Evolutionary conservation across 106 monocot species (phyloP), one percentile per base, ranked within the genome.

Genomic region (Ottelia alismoides): DNA sequence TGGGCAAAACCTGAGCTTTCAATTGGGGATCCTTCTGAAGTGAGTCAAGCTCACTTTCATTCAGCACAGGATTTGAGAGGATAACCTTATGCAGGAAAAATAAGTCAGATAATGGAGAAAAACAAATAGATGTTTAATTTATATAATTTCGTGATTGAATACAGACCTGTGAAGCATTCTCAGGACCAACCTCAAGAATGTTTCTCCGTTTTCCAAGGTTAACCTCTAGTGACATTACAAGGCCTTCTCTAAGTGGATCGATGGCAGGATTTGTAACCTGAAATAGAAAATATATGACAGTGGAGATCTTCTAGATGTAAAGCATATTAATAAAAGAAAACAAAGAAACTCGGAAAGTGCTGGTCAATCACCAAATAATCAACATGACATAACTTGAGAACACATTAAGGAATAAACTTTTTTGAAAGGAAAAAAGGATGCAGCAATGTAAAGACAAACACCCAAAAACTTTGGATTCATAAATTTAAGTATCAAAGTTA

Each of bases 211-310:
- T 96, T 28, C 96, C 96, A 72, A 96, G 80, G 65, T 79, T 89
- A 31, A 96, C 79, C 49, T 96, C 96, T 31, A 96, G 85, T 28
- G 96, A 89, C 96, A 96, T 96, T 2, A 96, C 96, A 56, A 96
- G 72, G 45, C 96, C 96, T 74, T 96, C 96, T 77, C 96, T 82
- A 20, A 96, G 65, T 23, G 96, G 96, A 62, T 96, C 96, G 66
- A 96, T 96, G 20, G 96, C 78, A 72, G 96, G 96, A 69, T 96
- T 96, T 55, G 96, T 96, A 31, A 96, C 96, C 96, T 96, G 57
- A 30, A 28, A 53, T 40, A 51, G 20, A n/a, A n/a, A n/a, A n/a
- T n/a, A n/a, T n/a, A n/a, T n/a, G n/a, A n/a, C n/a, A n/a, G n/a
- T n/a, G n/a, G n/a, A n/a, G n/a, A n/a, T n/a, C n/a, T n/a, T n/a